phyloP scores from a whole-genome alignment of 148 eudicot species.

The Rhododendron ovatum region DNA sequence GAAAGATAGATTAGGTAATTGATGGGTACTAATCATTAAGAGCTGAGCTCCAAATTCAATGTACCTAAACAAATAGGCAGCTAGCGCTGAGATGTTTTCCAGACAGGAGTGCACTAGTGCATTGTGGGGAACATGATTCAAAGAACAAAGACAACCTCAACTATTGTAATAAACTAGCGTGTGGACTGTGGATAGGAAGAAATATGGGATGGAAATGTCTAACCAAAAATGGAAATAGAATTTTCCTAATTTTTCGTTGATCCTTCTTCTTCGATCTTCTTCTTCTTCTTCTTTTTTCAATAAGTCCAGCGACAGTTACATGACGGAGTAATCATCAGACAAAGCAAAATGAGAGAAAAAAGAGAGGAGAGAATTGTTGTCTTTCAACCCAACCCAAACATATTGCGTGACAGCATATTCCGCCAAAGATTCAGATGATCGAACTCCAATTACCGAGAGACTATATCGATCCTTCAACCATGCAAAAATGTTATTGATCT shows the following conservation, averaged over 20 bases:
- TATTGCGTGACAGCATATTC: background rate
- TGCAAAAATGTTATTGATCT: too few species aligned
- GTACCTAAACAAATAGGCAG: background rate
- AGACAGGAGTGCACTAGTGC: background rate
- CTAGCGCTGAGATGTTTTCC: background rate
- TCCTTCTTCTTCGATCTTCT: background rate
- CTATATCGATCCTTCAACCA: too few species aligned
- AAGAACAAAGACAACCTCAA: background rate
- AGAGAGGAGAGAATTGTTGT: too few species aligned
- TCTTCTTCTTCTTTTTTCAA: background rate
- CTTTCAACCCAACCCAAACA: too few species aligned
- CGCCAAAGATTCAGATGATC: background rate
- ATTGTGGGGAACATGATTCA: background rate
- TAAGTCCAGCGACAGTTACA: too few species aligned
- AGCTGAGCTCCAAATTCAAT: background rate
- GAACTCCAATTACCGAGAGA: background rate
- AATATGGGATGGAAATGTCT: background rate
- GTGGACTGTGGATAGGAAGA: background rate
- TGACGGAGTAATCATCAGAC: background rate
- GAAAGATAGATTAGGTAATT: background rate
- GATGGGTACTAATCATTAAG: background rate
- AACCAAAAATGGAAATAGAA: background rate
- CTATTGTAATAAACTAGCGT: background rate
- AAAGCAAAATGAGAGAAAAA: too few species aligned
- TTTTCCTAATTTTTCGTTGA: background rate